Conservation (phyloP, 352 stramenopile species). For the Plasmopara muralis region DNA sequence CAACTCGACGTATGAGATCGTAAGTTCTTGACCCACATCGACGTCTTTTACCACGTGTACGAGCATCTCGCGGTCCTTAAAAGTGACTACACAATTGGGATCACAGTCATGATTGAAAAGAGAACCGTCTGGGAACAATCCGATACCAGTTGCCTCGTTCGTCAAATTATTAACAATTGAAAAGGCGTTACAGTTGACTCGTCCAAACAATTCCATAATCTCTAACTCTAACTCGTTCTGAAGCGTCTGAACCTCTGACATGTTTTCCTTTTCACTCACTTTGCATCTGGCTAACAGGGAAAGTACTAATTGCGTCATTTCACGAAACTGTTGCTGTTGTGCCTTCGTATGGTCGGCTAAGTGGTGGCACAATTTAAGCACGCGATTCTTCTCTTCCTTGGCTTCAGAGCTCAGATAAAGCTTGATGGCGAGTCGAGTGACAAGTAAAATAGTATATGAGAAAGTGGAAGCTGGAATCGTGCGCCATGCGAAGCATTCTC, state of each 20-base stretch:
- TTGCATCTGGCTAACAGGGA: slow-evolving; percentile 45
- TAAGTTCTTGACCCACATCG: slow-evolving; percentile 45
- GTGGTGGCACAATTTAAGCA: slow-evolving; percentile 44
- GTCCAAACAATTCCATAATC: slow-evolving; percentile 53
- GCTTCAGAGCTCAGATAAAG: slow-evolving; percentile 23
- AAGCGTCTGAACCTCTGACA: slow-evolving; percentile 24
- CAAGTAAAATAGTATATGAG: slow-evolving; percentile 54
- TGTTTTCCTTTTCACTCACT: slow-evolving; percentile 11
- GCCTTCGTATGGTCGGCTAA: slow-evolving; percentile 29
- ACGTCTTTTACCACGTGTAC: slow-evolving; percentile 46
- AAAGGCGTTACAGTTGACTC: slow-evolving; percentile 79
- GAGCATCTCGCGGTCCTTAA: slow-evolving; percentile 33
- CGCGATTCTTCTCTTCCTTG: slow-evolving; percentile 9
- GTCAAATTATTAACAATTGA: slow-evolving; percentile 46
- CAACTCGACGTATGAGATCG: slow-evolving; percentile 67
- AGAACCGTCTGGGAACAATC: slow-evolving; percentile 51
- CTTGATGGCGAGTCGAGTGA: slow-evolving; percentile 31
- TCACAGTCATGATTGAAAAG: slow-evolving; percentile 74
- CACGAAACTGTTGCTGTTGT: slow-evolving; percentile 36
- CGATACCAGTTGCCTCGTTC: slow-evolving; percentile 47
- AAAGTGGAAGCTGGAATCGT: slow-evolving; percentile 16
- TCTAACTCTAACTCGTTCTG: slow-evolving; percentile 20
- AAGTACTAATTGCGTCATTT: slow-evolving; percentile 61
- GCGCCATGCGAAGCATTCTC: slow-evolving; percentile 46
- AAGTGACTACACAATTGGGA: slow-evolving; percentile 71